These are phyloP conservation scores for Ogataea naganishii DNA, from an alignment of 805 yeast genomes.

Conservation along the genomic window DNA sequence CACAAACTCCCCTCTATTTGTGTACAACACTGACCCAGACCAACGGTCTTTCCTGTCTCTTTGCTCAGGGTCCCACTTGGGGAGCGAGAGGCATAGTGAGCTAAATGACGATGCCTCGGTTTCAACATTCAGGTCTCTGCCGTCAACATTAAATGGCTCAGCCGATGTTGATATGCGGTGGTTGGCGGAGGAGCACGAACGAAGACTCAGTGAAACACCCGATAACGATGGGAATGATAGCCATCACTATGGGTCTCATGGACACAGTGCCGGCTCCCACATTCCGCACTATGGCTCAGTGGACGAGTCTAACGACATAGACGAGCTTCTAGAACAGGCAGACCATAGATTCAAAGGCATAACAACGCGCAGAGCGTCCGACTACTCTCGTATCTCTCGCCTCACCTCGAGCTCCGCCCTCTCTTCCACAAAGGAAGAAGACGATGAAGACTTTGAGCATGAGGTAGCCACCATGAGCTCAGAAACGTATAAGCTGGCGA, in stretches of 20 bases:
- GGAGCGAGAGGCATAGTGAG: slow-evolving; percentile 15
- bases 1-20: slow-evolving; percentile 26
- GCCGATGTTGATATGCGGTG: slow-evolving; percentile 25
- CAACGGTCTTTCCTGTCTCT: slow-evolving; percentile 27
- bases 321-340: slow-evolving; percentile 15
- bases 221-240: background rate
- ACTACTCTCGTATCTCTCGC: background rate
- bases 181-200: slow-evolving; percentile 28
- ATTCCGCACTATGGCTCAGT: slow-evolving; percentile 12
- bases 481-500: slow-evolving; percentile 27
- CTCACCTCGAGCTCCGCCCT: background rate
- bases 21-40: slow-evolving; percentile 23
- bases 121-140: slow-evolving; percentile 25
- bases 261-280: slow-evolving; percentile 1
- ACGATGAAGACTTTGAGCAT: slow-evolving; percentile 24
- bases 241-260: slow-evolving; percentile 1
- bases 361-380: background rate
- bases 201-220: slow-evolving; percentile 23
- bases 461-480: slow-evolving; percentile 15
- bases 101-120: slow-evolving; percentile 21
- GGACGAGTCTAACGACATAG: slow-evolving; percentile 9
- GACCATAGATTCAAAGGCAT: slow-evolving; percentile 16
- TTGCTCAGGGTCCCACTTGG: slow-evolving; percentile 21
- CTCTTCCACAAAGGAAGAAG: slow-evolving; percentile 3
- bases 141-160: slow-evolving; percentile 25